phyloP scores from a whole-genome alignment of 2,329 filamentous ascomycete species.

The Aureobasidium namibiae region DNA sequence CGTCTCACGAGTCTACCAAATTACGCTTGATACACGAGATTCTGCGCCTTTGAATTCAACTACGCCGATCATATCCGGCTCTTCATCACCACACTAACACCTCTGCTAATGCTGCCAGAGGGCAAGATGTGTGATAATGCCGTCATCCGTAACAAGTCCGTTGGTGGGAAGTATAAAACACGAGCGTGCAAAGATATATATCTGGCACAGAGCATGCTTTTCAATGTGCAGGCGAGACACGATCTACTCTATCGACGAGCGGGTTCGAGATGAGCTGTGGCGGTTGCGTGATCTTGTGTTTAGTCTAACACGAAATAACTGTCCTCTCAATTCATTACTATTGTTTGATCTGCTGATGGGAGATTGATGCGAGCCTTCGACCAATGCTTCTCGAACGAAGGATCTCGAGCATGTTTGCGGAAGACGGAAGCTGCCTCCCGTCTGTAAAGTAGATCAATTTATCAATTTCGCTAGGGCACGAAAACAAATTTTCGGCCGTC shows the following conservation, averaged over 20 bases:
- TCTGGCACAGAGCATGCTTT: background rate
- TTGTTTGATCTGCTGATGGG: background rate
- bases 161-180: background rate
- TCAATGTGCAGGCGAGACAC: background rate
- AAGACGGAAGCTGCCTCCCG: background rate
- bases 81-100: background rate
- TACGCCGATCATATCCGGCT: background rate
- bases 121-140: background rate
- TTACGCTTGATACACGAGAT: background rate
- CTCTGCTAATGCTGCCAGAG: background rate
- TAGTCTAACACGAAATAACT: background rate
- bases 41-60: background rate
- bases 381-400: background rate
- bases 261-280: background rate
- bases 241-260: background rate
- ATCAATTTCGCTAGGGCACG: too few species aligned
- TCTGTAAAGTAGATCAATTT: background rate
- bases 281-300: background rate
- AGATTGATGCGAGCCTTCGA: background rate
- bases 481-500: too few species aligned
- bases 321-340: background rate
- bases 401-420: background rate
- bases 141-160: background rate
- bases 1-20: background rate
- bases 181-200: background rate